Base-by-base conservation (phyloP, 257 asterid species). In the Cruciata laevipes region DNA sequence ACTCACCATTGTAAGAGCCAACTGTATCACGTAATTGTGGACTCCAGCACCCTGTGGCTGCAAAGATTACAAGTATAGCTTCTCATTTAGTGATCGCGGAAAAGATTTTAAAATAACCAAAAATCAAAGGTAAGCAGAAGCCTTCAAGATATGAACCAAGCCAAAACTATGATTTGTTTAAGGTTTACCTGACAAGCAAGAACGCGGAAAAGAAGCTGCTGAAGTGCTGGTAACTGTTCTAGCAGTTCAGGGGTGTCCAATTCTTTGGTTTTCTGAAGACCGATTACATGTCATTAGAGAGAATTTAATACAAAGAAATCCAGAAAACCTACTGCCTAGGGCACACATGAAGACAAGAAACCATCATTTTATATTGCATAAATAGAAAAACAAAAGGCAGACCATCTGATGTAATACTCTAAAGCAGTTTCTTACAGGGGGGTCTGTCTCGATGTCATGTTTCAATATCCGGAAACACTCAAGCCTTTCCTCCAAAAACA, bases 31-130 rank as follows among this genome's bases (percentile, higher is more conserved):
- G 64, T 83, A 79, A 76, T 90, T 88, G 79, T 85, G 96, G 68
- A 84, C 74, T 62, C 95, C 91, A 61, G 96, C 96, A 78, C 99
- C 99, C 74, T 94, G 99, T 69, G 99, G 99, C 99, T 94, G 95
- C 83, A 81, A 47, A 76, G 12, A 76, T 74, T 68, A 81, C 55
- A 59, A 61, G 57, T 63, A 66, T 30, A 51, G 44, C 42, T 76
- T 52, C 71, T 72, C 69, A 68, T 44, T 3, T 42, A 52, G 14
- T 47, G 38, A 51, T 47, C n/a, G 58, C 58, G 65, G 32, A 20
- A 32, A 62, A 68, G n/a, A 59, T 30, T 7, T 37, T 3, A 58
- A 52, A 63, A 27, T 23, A 38, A 24, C 35, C 18, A 61, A 23
- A 38, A 24, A 44, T 65, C 61, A 38, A 62, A 32, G 49, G 51